Percentiles rank a stretch among this genome's conserved stretches.
Evolutionary conservation across 2,329 filamentous ascomycete species (phyloP).

Genomic region (Fusarium virguliforme): DNA sequence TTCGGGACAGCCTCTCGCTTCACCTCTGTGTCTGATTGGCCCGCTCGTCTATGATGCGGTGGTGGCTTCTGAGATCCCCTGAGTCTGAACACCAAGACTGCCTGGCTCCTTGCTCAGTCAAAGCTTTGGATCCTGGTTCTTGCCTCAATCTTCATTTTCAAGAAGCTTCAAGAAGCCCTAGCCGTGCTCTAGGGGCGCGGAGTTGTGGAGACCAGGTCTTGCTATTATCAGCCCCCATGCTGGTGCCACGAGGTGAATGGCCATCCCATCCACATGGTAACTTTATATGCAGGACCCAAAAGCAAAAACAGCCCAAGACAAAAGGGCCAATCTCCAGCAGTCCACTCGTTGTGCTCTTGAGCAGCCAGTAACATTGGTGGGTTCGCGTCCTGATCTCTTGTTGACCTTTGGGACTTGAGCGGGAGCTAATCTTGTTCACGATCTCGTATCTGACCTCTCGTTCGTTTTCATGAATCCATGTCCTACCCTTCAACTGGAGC

Average conservation of each 20-base stretch:
- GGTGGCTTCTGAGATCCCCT: slow-evolving; percentile 15
- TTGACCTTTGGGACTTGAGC: slow-evolving; percentile 12
- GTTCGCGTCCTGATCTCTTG: slow-evolving; percentile 8
- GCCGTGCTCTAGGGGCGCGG: slow-evolving; percentile 13
- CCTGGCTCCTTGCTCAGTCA: slow-evolving; percentile 21
- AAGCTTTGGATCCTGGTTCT: slow-evolving; percentile 21
- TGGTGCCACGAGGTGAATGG: slow-evolving; percentile 47
- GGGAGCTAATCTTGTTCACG: slow-evolving; percentile 30
- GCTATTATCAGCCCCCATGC: slow-evolving; percentile 22
- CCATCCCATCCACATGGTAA: slow-evolving; percentile 39
- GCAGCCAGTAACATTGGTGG: slow-evolving; percentile 10
- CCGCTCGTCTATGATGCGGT: background rate
- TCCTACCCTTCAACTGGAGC: background rate
- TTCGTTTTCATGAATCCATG: background rate
- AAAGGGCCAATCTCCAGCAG: slow-evolving; percentile 25
- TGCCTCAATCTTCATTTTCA: slow-evolving; percentile 12
- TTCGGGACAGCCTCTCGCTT: slow-evolving; percentile 42
- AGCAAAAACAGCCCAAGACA: slow-evolving; percentile 6
- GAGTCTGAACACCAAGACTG: background rate
- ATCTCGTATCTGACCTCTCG: slow-evolving; percentile 14
- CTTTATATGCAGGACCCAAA: slow-evolving; percentile 29
- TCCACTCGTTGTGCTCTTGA: slow-evolving; percentile 22
- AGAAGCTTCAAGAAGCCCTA: background rate
- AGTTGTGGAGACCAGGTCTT: slow-evolving; percentile 26
- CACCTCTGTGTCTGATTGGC: slow-evolving; percentile 40